Base-by-base conservation (phyloP, 2,329 filamentous ascomycete species). In the Apiospora malaysiana region DNA sequence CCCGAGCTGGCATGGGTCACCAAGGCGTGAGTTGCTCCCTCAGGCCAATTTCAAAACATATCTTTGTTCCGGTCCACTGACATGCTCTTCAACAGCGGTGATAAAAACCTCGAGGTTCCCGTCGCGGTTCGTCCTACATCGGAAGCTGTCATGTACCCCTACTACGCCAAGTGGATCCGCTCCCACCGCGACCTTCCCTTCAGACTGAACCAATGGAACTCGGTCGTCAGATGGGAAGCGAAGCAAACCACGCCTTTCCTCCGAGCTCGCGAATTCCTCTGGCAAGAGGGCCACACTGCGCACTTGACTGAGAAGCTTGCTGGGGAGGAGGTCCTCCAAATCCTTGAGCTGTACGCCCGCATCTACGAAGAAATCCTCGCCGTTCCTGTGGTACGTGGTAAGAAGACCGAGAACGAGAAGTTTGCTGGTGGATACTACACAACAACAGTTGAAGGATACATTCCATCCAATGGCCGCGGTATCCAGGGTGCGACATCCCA, bases 191-290 rank as follows among this genome's bases (percentile, higher is more conserved):
- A 99, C 79, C 91, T 99, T 71, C 97, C 96, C 73, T 88, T 98
- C 76, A 92, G 94, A 79, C 88, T 98, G 75, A 98, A 98, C 85
- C 96, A 99, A 83, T 99, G 96, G 96, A 98, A 98, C 88, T 97
- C 92, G 18, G 87, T 89, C 74, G 88, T 98, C 67, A 90, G 95
- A 77, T 98, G 96, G 96, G 96, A 98, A 83, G 97, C 97, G 81
- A 98, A 98, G 87, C 94, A 97, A 82, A 91, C 89, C 32, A 91
- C 89, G n/a, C 90, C 90, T 49, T 98, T 98, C 86, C 88, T 99
- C 71, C 89, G 95, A 77, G 95, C 95, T 65, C 88, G 97, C 81
- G 96, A 99, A 82, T 99, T 99, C 83, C 84, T 98, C 77, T 72
- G 72, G 72, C 72, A 73, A 59, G 72, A 73, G 56, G 72, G 72